Base-by-base conservation (phyloP, 768 basidiomycete genomes). In the Cytidiella melzeri region DNA sequence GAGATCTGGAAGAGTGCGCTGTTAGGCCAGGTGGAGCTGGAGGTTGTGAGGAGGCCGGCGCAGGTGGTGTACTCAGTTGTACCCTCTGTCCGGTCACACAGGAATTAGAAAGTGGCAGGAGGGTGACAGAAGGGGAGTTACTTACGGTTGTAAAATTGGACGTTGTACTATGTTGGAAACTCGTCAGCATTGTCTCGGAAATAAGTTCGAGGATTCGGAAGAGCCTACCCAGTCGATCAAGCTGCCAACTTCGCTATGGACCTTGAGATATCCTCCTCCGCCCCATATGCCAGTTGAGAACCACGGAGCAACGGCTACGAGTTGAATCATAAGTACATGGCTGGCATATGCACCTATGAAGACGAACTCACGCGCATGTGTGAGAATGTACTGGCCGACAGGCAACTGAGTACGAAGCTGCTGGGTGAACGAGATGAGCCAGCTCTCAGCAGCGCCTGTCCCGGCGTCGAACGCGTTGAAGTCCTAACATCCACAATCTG, bases 1-100 rank as follows among this genome's bases (percentile, higher is more conserved):
- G 72, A 59, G 57, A 80, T 79, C 61, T 80, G 74, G 64, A 79
- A 73, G 25, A 73, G 64, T 0, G 84, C 72, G 0, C 82, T 73
- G 34, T 80, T 47, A 6, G 86, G 87, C 79, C 80, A 87, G 36
- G 67, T 62, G 47, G 64, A 69, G 3, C 81, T 80, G 5, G 83
- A 86, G 1, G 72, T 61, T 3, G 68, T 78, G 41, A 88, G 65
- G 24, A 91, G 75, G 34, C 72, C 74, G 19, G 61, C 43, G 60
- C 84, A 87, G 24, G 80, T 81, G 5, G 79, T 80, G 60, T 85
- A 87, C 57, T 84, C 84, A 12, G 65, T 66, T 18, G 67, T 56
- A 37, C 81, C 83, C 73, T 84, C 83, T 84, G 61, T n/a, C n/a
- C n/a, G n/a, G n/a, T n/a, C 20, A 28, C 12, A 26, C 44, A 43